Percentiles rank a stretch among this genome's conserved stretches.
Conservation (phyloP, 179 eudicot species). For the Patellifolia procumbens region DNA sequence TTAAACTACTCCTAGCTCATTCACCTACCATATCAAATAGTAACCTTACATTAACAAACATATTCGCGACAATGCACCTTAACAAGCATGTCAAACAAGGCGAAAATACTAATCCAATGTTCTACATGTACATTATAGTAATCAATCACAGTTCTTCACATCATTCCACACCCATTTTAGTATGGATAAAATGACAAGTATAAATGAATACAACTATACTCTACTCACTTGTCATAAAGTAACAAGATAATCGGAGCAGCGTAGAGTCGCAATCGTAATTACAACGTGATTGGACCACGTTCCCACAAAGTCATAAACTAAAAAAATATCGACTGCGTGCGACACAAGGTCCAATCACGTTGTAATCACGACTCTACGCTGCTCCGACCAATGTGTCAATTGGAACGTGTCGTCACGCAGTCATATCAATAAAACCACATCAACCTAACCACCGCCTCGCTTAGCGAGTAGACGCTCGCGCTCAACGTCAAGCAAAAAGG, state of each 20-base stretch:
- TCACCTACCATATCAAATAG: background rate
- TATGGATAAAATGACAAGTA: background rate
- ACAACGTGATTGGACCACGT: background rate
- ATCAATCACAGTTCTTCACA: background rate
- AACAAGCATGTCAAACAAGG: background rate
- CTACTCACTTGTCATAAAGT: background rate
- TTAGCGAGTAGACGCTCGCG: background rate
- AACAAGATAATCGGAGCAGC: background rate
- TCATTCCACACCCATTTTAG: background rate
- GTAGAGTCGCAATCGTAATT: background rate
- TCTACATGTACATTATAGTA: background rate
- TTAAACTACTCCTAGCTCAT: background rate
- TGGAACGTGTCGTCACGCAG: background rate
- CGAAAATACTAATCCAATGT: background rate
- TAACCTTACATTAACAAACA: background rate
- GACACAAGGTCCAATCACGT: constrained; percentile 11
- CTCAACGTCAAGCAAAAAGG: background rate
- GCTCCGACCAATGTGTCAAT: constrained; percentile 5
- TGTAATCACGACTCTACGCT: background rate
- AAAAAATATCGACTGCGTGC: background rate
- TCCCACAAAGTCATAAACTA: background rate
- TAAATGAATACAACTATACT: background rate
- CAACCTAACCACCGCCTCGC: no score
- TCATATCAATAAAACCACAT: background rate
- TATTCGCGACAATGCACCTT: background rate